Conservation (phyloP, 768 basidiomycete species). For the Lentinula boryana region DNA sequence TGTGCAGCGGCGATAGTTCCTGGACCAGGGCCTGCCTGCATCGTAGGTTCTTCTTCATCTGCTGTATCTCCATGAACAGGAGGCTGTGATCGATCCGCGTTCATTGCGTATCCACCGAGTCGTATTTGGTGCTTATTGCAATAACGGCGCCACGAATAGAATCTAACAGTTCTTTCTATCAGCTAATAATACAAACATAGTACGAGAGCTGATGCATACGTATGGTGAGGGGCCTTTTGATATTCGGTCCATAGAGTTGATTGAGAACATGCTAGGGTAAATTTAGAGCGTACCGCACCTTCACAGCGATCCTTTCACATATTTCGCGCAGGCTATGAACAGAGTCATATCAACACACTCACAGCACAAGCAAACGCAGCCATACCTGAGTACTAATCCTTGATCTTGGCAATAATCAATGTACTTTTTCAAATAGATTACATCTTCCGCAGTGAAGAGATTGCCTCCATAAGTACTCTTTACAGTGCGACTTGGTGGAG, state of each 20-base stretch:
- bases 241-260: slow-evolving; percentile 7
- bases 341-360: neutral
- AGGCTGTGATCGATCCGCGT: slow-evolving; percentile 41
- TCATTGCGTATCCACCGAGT: slow-evolving; percentile 82
- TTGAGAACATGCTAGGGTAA: neutral
- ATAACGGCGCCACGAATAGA: slow-evolving; percentile 88
- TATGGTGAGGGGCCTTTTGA: slow-evolving; percentile 78
- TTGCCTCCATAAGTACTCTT: slow-evolving; percentile 90
- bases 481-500: slow-evolving; percentile 76
- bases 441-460: slow-evolving; percentile 79
- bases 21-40: slow-evolving; percentile 28
- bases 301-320: slow-evolving; percentile 81
- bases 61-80: slow-evolving; percentile 34
- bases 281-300: slow-evolving; percentile 35
- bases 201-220: slow-evolving; percentile 38
- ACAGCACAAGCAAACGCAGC: neutral
- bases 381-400: slow-evolving; percentile 72
- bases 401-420: slow-evolving; percentile 90
- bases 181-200: slow-evolving; percentile 1
- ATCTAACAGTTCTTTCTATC: slow-evolving; percentile 34
- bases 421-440: slow-evolving; percentile 78
- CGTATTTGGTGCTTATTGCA: slow-evolving; percentile 92
- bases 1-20: slow-evolving; percentile 40
- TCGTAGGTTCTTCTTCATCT: slow-evolving; percentile 29
- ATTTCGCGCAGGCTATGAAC: slow-evolving; percentile 64